phyloP scores from a whole-genome alignment of 441 rosid genomes.

The Breynia disticha region DNA sequence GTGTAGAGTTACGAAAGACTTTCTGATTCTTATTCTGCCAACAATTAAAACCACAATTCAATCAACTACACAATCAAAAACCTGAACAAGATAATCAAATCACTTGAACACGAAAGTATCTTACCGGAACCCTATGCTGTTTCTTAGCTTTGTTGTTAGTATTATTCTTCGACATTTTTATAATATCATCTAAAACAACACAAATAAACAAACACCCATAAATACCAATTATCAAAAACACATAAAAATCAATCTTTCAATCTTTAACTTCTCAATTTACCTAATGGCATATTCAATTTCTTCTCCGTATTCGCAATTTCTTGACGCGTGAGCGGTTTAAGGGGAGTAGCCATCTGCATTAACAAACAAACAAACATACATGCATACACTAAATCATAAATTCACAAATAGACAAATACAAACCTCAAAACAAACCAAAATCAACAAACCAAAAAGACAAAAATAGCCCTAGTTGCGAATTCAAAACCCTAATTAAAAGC shows the following conservation, averaged over 20 bases:
- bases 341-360: constrained; percentile 29
- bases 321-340: constrained; percentile 53
- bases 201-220: constrained; percentile 1
- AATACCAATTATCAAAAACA: neutral
- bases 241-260: neutral
- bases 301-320: constrained; percentile 72
- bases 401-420: no score
- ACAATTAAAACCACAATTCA: constrained; percentile 2
- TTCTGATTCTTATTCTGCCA: constrained; percentile 53
- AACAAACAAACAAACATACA: no score
- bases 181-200: constrained; percentile 51
- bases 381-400: no score
- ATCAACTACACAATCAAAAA: constrained; percentile 8
- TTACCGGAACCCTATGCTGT: constrained; percentile 41
- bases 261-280: constrained; percentile 26
- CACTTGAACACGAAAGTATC: constrained; percentile 7
- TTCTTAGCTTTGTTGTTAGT: constrained; percentile 36
- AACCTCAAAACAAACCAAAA: no score
- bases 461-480: no score
- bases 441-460: no score
- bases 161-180: constrained; percentile 65
- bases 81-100: neutral
- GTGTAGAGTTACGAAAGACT: constrained; percentile 28
- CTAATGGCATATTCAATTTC: constrained; percentile 88
- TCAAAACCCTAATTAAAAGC: no score